These are phyloP conservation scores for Yarrowia bubula DNA, from an alignment of 805 yeast species.

Conservation along the genomic window DNA sequence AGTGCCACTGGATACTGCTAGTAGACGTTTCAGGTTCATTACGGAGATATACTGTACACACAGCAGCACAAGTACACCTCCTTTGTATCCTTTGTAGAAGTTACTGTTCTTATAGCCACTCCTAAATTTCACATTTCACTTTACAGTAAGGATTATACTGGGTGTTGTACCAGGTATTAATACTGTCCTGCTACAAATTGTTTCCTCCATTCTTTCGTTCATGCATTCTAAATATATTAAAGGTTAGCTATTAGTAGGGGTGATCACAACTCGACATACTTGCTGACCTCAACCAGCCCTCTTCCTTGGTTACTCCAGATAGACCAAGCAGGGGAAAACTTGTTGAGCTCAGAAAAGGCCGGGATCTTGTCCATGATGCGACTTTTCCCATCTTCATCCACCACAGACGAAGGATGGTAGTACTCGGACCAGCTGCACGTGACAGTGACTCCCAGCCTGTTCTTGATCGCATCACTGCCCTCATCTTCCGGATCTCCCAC, in stretches of 20 bases:
- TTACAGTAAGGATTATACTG: no score
- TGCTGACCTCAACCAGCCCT: slow-evolving; percentile 65
- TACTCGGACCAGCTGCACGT: slow-evolving; percentile 80
- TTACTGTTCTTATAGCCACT: no score
- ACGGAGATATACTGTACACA: no score
- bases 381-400: slow-evolving; percentile 39
- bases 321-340: slow-evolving; percentile 63
- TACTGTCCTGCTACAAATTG: no score
- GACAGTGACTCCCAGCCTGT: slow-evolving; percentile 45
- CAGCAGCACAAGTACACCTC: no score
- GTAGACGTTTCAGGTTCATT: no score
- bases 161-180: background rate
- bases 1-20: no score
- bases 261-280: slow-evolving; percentile 48
- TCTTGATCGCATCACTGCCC: slow-evolving; percentile 29
- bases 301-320: slow-evolving; percentile 60
- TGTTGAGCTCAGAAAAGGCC: slow-evolving; percentile 66
- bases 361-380: slow-evolving; percentile 49
- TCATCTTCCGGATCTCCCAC: slow-evolving; percentile 43
- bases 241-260: slow-evolving; percentile 3
- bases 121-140: no score
- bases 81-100: no score
- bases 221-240: slow-evolving; percentile 23
- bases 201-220: no score
- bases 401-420: slow-evolving; percentile 42